A percentile compares a stretch with the other conserved stretches of the same genome.
Evolutionary conservation across 768 basidiomycete genomes (phyloP).

Genomic region (Russula sp.): DNA sequence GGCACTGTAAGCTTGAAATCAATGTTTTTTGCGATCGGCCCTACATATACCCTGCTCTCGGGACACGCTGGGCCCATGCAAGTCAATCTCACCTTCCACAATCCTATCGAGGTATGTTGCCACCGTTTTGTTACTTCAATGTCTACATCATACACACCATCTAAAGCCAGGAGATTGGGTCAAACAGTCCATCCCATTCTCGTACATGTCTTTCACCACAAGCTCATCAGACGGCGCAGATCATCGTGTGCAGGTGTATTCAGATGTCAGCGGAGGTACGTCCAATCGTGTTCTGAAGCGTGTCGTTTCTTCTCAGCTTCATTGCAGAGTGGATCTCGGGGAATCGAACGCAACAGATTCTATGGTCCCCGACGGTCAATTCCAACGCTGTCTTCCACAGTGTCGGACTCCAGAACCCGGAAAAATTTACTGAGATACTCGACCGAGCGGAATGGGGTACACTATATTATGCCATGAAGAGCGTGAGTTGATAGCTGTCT

Average conservation of each 20-base stretch:
- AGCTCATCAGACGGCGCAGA: slow-evolving; percentile 35
- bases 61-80: slow-evolving; percentile 40
- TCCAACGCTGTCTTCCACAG: slow-evolving; percentile 24
- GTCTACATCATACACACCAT: not conserved
- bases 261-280: slow-evolving; percentile 42
- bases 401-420: slow-evolving; percentile 8
- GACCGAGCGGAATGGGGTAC: slow-evolving; percentile 30
- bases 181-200: slow-evolving; percentile 42
- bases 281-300: not conserved
- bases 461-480: slow-evolving; percentile 24
- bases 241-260: slow-evolving; percentile 41
- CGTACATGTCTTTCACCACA: slow-evolving; percentile 39
- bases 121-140: too few relatives aligned
- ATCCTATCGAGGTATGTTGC: slow-evolving; percentile 39
- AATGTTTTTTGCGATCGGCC: slow-evolving; percentile 34
- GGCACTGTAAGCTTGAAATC: slow-evolving; percentile 28
- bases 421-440: slow-evolving; percentile 19
- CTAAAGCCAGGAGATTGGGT: slow-evolving; percentile 39
- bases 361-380: slow-evolving; percentile 10
- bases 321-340: slow-evolving; percentile 33
- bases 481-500: slow-evolving; percentile 12
- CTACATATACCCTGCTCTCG: slow-evolving; percentile 38
- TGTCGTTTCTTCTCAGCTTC: not conserved
- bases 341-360: slow-evolving; percentile 14
- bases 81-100: slow-evolving; percentile 41